Conservation (phyloP, 1,284 basidiomycete species). For the Amylostereum chailletii region DNA sequence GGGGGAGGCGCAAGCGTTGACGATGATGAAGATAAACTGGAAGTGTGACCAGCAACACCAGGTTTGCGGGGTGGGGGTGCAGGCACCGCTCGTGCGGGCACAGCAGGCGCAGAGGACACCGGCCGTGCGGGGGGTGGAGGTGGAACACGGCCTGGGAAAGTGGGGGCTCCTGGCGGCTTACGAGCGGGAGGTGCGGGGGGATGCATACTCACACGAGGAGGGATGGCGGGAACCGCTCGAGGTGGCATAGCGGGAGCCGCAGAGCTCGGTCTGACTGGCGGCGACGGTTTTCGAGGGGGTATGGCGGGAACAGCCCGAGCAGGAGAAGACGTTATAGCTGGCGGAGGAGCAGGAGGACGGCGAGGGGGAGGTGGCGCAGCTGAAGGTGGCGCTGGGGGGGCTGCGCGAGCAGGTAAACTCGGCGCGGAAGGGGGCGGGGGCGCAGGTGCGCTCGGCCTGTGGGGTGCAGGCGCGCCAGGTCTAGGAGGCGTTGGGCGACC, state of each 20-base stretch:
- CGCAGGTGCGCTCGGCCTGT: constrained; percentile 20
- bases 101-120: constrained; percentile 25
- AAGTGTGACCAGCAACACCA: constrained; percentile 15
- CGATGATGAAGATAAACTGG: constrained; percentile 1
- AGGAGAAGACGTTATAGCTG: constrained; percentile 18
- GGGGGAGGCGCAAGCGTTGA: constrained; percentile 23
- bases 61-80: constrained; percentile 20
- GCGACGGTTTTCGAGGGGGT: constrained; percentile 15
- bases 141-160: constrained; percentile 18
- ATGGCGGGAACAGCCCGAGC: constrained; percentile 20
- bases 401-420: constrained; percentile 18
- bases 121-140: constrained; percentile 16
- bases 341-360: constrained; percentile 22
- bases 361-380: constrained; percentile 20
- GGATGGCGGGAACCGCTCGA: constrained; percentile 18
- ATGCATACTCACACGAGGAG: constrained; percentile 15
- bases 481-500: constrained; percentile 22
- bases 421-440: constrained; percentile 23
- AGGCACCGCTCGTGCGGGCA: constrained; percentile 15
- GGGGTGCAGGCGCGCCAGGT: constrained; percentile 5
- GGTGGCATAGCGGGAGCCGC: constrained; percentile 19
- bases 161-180: constrained; percentile 22
- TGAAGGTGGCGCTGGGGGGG: constrained; percentile 22
- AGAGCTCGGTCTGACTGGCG: constrained; percentile 6
- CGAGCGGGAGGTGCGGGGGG: constrained; percentile 25